Base-by-base conservation (phyloP, 139 green algal genomes). In the Auxenochlorella pyrenoidosa region DNA sequence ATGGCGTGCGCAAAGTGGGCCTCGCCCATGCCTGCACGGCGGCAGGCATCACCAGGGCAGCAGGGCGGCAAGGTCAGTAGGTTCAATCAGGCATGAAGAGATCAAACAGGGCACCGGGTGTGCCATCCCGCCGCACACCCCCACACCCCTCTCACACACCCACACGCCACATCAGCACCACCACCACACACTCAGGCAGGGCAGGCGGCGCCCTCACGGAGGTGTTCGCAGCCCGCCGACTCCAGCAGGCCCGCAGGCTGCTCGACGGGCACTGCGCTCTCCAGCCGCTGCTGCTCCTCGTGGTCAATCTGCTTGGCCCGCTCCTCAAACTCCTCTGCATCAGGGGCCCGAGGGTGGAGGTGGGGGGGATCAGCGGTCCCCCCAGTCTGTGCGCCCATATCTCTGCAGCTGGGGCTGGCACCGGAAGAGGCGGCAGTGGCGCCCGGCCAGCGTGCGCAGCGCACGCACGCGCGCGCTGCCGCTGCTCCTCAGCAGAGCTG, bases 1-100 rank as follows among this genome's bases (percentile, higher is more conserved):
- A 97, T 92, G 68, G 92, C 94, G 41, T 93, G 86, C 8, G 92
- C 92, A 84, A 94, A 93, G 72, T 93, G 90, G 2, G 85, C 72
- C 43, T 81, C 86, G 13, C 83, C 90, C 32, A 44, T 28, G 38
- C 76, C 79, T 82, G 84, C 72, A 34, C 38, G 6, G 58, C 1
- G 30, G 36, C 22, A 22, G 1, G 54, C 30, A 44, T 3, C 36
- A 26, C 16, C 24, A 2, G 12, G 44, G 47, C 44, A 70, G 44
- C 18, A 34, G n/a, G 54, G 54, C 13, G 54, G 15, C 54, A 63
- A 13, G 66, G 66, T 80, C 40, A 80, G 75, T 19, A n/a, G n/a
- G 24, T 40, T 24, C 5, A 26, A 8, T 0, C 47, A n/a, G n/a
- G n/a, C n/a, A n/a, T n/a, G n/a, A n/a, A n/a, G n/a, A n/a, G n/a